phyloP scores from a whole-genome alignment of 306 rosid genomes.

The Fragaria iinumae region DNA sequence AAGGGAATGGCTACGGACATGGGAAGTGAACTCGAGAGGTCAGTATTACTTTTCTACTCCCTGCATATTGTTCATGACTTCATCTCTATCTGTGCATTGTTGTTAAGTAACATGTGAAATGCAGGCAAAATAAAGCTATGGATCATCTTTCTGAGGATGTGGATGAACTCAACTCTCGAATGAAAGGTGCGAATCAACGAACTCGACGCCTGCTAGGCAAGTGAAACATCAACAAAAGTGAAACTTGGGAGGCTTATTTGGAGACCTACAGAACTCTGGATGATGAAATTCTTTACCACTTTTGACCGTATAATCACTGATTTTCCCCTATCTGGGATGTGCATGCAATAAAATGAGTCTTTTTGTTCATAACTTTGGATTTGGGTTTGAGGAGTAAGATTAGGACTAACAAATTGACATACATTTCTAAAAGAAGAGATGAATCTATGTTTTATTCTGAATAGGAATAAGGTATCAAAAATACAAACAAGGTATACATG shows the following conservation, averaged over 20 bases:
- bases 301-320: background rate
- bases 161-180: conserved; percentile 70
- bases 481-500: background rate
- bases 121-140: conserved; percentile 92
- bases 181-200: conserved; percentile 85
- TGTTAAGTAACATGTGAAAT: conserved; percentile 22
- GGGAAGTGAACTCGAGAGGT: conserved; percentile 91
- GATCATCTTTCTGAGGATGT: conserved; percentile 76
- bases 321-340: background rate
- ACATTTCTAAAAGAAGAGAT: background rate
- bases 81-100: background rate
- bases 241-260: background rate
- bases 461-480: background rate
- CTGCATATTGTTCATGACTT: conserved; percentile 2
- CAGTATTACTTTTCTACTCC: background rate
- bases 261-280: background rate
- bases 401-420: background rate
- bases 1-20: conserved; percentile 83
- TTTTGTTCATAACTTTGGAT: background rate
- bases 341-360: conserved; percentile 1
- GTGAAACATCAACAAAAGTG: conserved; percentile 21
- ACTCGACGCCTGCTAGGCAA: conserved; percentile 55
- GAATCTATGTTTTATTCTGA: background rate
- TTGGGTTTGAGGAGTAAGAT: background rate
- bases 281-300: background rate